Evolutionary conservation across 1,284 basidiomycete species (phyloP), one percentile per base, ranked within the genome.

Genomic region (Cryptococcus wingfieldii): DNA sequence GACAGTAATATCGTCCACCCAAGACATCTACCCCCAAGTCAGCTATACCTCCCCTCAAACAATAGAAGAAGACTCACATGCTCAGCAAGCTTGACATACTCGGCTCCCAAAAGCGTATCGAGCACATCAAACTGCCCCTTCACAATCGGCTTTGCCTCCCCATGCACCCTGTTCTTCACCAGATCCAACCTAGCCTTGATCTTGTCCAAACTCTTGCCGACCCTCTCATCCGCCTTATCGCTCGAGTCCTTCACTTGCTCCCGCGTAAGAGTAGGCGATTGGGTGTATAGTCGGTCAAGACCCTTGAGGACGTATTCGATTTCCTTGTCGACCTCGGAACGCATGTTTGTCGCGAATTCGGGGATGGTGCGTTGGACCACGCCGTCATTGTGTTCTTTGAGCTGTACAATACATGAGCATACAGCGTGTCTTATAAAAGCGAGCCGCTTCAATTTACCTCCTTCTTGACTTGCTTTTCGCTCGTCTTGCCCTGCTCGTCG

Each of bases 211-310:
- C 60, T 63, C 38, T 59, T 56, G 27, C 51, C 50, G 18, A 67
- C 50, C 48, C 63, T 58, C 12, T 44, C 44, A 50, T 71, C 67
- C 8, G 63, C 63, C 64, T 68, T 67, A 16, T 59, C 56, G 38
- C 59, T 58, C 12, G 65, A 66, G 46, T 64, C 61, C 31, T 58
- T 56, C 42, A 75, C 68, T 58, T 75, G 72, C 0, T 70, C 63
- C 14, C 51, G 50, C 3, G 65, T 72, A 27, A 75, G 64, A 1
- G 46, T 59, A 8, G 63, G 58, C 12, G 69, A 71, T n/a, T 54
- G 53, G 12, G 68, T 64, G 56, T 71, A 75, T n/a, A 75, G 64
- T 53, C 70, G 70, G 63, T 75, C 70, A n/a, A 75, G 64, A 14
- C 72, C 74, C 19, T 53, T 56, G 25, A 71, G 34, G 57, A 73